Conservation (phyloP, 108 stramenopile genomes). For the Cyclotella atomus region DNA sequence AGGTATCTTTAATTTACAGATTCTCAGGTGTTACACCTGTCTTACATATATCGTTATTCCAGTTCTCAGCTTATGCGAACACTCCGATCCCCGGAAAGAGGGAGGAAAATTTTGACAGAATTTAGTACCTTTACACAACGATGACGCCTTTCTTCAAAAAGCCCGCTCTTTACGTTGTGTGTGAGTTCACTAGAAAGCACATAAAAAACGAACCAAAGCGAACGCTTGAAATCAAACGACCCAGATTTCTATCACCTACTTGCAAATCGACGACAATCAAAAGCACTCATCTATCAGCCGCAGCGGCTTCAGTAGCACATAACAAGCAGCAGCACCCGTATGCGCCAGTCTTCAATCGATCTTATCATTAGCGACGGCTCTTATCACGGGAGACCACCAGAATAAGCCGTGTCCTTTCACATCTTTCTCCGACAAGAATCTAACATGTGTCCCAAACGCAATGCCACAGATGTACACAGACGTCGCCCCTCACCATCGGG, state of each 20-base stretch:
- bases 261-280: not conserved
- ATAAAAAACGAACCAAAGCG: not conserved
- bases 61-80: no score
- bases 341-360: not conserved
- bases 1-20: no score
- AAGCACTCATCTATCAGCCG: not conserved
- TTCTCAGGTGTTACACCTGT: no score
- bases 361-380: not conserved
- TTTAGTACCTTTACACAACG: no score
- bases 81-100: no score
- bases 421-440: not conserved
- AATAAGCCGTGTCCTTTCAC: not conserved
- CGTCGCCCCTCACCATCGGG: not conserved
- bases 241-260: not conserved
- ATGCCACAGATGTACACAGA: not conserved
- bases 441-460: constrained; percentile 5
- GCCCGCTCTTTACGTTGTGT: no score
- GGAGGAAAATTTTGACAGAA: no score
- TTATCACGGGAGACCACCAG: not conserved
- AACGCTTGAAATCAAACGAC: not conserved
- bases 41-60: no score
- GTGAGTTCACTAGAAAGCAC: no score
- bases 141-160: no score
- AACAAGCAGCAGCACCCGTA: not conserved
- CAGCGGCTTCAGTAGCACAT: not conserved